These are phyloP conservation scores for Microbotryum saponariae DNA, from an alignment of 1,284 basidiomycete species.

Conservation along the genomic window DNA sequence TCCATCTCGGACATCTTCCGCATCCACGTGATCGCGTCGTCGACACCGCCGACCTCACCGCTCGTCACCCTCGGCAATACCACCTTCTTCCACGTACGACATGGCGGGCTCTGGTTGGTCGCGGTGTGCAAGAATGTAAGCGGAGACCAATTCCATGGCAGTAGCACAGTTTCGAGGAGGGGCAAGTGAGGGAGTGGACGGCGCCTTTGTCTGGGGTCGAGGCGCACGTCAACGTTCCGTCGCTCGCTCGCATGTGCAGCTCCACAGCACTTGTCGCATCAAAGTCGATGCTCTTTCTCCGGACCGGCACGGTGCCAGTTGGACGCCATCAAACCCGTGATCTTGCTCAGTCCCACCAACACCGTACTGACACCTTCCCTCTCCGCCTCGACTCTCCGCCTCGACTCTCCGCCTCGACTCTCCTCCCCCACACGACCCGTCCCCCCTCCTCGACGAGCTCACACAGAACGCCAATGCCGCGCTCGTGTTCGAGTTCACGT, in stretches of 20 bases:
- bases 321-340: no score
- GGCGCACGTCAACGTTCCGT: not conserved
- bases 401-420: no score
- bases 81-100: conserved; percentile 53
- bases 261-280: no score
- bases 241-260: no score
- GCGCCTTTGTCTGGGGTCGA: no score
- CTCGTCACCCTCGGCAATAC: conserved; percentile 97
- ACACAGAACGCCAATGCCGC: conserved; percentile 96
- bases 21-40: conserved; percentile 92
- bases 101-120: conserved; percentile 41
- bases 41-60: conserved; percentile 64
- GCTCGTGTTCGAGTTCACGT: conserved; percentile 94
- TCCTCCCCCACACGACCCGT: no score
- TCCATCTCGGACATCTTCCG: conserved; percentile 96
- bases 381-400: no score
- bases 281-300: no score
- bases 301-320: no score
- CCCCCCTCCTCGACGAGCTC: conserved; percentile 1
- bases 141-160: conserved; percentile 1
- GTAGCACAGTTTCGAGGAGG: not conserved
- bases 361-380: no score
- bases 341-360: no score
- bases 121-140: conserved; percentile 55
- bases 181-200: no score